These are phyloP conservation scores for Mycogone perniciosa DNA, from an alignment of 2,329 filamentous ascomycete genomes.

Conservation along the genomic window DNA sequence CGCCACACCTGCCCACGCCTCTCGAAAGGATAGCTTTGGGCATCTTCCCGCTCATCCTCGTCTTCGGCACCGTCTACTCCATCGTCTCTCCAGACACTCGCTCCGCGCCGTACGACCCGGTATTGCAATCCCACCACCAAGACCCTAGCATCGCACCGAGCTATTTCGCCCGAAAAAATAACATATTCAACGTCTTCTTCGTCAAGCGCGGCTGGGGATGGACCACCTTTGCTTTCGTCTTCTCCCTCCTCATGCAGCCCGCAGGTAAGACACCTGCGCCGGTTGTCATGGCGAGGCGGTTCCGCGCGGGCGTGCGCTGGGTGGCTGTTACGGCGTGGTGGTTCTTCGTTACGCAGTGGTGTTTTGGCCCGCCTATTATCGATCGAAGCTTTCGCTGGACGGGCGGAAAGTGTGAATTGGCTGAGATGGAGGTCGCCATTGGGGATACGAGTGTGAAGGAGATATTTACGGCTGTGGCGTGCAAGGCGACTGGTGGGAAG, in stretches of 20 bases:
- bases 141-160: conserved; percentile 53
- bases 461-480: conserved; percentile 68
- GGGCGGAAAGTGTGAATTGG: conserved; percentile 71
- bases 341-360: conserved; percentile 92
- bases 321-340: conserved; percentile 67
- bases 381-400: conserved; percentile 86
- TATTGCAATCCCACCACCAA: conserved; percentile 57
- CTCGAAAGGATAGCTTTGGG: conserved; percentile 59
- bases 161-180: conserved; percentile 93
- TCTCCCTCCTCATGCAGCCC: conserved; percentile 65
- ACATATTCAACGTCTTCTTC: conserved; percentile 86
- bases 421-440: conserved; percentile 40
- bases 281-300: conserved; percentile 28
- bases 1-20: conserved; percentile 62
- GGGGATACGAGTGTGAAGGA: conserved; percentile 41
- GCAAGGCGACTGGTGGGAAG: conserved; percentile 71
- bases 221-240: conserved; percentile 68
- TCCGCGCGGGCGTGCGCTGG: conserved; percentile 63
- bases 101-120: conserved; percentile 54
- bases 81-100: conserved; percentile 67
- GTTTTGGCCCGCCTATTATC: conserved; percentile 83
- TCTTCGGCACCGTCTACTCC: conserved; percentile 77
- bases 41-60: conserved; percentile 69
- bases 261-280: conserved; percentile 28
- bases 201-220: conserved; percentile 95